Base-by-base conservation (phyloP, 345 rosid genomes). In the Citrus reticulata region DNA sequence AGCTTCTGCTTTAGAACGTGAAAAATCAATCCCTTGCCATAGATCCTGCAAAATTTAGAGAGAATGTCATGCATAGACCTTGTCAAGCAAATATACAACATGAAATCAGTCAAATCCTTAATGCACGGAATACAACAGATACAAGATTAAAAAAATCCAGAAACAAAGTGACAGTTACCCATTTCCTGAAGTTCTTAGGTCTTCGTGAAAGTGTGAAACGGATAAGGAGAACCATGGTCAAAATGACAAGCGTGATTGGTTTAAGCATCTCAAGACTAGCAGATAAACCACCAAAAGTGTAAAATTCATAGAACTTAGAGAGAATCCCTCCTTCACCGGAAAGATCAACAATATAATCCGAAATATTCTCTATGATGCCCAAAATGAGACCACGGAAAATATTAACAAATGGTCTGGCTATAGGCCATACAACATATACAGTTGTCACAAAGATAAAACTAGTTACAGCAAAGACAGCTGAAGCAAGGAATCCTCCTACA, bases 1-100 rank as follows among this genome's bases (percentile, higher is more conserved):
- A 80, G 98, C 98, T 91, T 95, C 98, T 66, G 98, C 95, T 91
- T 95, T 95, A 79, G 98, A 95, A 76, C 90, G 93, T 80, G 98
- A 92, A 89, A 95, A 95, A 72, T 93, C 95, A 87, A 93, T 93
- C 68, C 98, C 98, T 89, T 91, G 97, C 98, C 98, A 95, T 62
- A 95, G 83, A 79, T 93, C 98, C 98, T 95, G 87, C 81, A 85
- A 79, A 82, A 70, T 68, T 67, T 58, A 35, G 68, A 81, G 54
- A 71, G 25, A 66, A 29, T 8, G 69, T 86, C 39, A 72, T 17
- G 72, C 57, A 37, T 70, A 72, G 71, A 49, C 14, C 69, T 61
- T 61, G 39, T 40, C 69, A 61, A 62, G 20, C 40, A 74, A 61
- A 73, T 25, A 61, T 14, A 40, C 29, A 24, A 49, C 24, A 61